Evolutionary conservation across 2,329 filamentous ascomycete species (phyloP), one percentile per base, ranked within the genome.

Genomic region (Elsinoe batatas): DNA sequence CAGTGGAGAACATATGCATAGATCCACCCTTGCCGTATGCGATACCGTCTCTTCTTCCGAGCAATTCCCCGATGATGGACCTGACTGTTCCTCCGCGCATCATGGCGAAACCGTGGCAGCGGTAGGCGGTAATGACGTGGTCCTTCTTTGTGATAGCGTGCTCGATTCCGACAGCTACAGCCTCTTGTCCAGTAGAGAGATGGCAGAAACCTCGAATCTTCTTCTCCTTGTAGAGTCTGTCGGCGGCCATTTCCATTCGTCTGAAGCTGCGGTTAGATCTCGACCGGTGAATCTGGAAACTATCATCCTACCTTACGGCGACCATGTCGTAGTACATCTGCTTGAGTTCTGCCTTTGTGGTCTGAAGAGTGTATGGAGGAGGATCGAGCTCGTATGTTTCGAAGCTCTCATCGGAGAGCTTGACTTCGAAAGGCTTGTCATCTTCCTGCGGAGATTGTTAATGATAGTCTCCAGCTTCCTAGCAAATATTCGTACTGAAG

Each of bases 161-260:
- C 78, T 98, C 93, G 68, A 98, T 97, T 71, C 93, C 93, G 65
- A 91, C 85, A 58, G 93, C 90, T 63, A 98, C 93, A 62, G 93
- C 93, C 81, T 98, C 93, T 77, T 98, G 93, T 61, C 93, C 93
- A 58, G 87, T 95, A 58, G 93, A 97, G 74, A 98, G 77, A 78
- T 98, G 93, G 79, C 93, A 98, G 87, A 98, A 98, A 77, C 93
- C 93, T 67, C 93, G 88, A 67, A 98, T 97, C 82, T 98, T 97
- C 86, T 98, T 98, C 80, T 97, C 93, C 81, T 98, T 98, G 88
- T 98, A 98, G 69, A 98, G 80, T 71, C 91, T 84, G 72, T 98
- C 93, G 77, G 93, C 90, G 64, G 91, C 91, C 91, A 98, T 95
- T 77, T 98, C 93, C 93, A 98, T 95, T 74, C 95, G 93, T 77